These are phyloP conservation scores for Aspergillus aculeatus DNA, from an alignment of 2,329 filamentous ascomycete genomes.

Conservation along the genomic window DNA sequence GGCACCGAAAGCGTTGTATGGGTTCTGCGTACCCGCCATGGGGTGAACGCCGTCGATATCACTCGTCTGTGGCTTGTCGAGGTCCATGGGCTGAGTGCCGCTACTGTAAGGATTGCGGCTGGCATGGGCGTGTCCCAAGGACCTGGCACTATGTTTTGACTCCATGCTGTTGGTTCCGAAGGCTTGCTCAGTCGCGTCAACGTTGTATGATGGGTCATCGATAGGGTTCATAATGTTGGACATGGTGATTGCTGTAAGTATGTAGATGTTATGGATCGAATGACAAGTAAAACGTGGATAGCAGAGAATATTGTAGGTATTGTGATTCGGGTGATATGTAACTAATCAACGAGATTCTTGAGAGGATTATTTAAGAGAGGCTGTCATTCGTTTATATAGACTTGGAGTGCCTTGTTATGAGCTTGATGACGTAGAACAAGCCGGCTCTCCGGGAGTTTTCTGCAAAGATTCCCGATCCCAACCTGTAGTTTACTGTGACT, in stretches of 20 bases:
- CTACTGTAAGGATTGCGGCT: neutral
- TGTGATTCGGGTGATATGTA: neutral
- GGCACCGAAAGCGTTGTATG: neutral
- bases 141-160: neutral
- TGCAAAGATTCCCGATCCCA: no score
- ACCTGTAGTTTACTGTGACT: no score
- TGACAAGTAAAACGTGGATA: neutral
- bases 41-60: neutral
- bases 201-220: slow-evolving; percentile 1
- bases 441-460: no score
- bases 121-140: neutral
- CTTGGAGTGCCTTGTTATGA: no score
- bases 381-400: no score
- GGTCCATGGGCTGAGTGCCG: neutral
- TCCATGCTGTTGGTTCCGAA: slow-evolving; percentile 4
- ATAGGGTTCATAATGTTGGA: slow-evolving; percentile 4
- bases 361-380: no score
- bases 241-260: neutral
- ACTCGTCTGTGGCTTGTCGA: neutral
- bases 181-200: neutral
- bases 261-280: neutral
- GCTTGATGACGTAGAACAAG: no score
- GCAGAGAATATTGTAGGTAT: neutral
- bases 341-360: no score
- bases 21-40: neutral